Conservation (phyloP, 164 flowering plant species). For the Macadamia integrifolia region DNA sequence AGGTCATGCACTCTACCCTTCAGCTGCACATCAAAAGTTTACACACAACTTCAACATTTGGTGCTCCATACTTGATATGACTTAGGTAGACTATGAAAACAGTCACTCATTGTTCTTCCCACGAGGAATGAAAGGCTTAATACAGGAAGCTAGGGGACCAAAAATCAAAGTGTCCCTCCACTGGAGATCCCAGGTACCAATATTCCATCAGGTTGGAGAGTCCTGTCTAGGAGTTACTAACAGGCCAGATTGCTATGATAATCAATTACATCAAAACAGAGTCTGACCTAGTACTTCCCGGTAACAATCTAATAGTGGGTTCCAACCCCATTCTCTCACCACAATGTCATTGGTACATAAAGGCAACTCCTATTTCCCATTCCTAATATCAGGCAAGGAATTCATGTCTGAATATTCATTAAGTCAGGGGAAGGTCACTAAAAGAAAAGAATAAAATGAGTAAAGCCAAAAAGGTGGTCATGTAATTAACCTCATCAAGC, state of each 20-base stretch:
- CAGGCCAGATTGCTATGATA: background rate
- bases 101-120: background rate
- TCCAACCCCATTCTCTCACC: background rate
- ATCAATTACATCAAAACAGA: background rate
- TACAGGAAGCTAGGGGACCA: background rate
- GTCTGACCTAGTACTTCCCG: background rate
- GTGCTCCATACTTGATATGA: too few relatives aligned
- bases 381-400: too few relatives aligned
- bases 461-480: background rate
- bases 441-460: background rate
- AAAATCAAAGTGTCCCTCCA: background rate
- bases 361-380: background rate
- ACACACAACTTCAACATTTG: background rate
- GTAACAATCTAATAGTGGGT: too few relatives aligned
- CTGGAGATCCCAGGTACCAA: background rate
- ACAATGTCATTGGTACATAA: background rate
- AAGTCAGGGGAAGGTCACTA: too few relatives aligned
- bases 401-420: background rate
- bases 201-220: background rate
- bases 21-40: slow-evolving; percentile 38
- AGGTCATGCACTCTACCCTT: slow-evolving; percentile 58
- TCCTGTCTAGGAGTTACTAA: background rate
- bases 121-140: background rate
- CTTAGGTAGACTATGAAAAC: background rate
- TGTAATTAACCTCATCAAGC: slow-evolving; percentile 49